Conservation (phyloP, 306 rosid species). For the Alnus rubra region DNA sequence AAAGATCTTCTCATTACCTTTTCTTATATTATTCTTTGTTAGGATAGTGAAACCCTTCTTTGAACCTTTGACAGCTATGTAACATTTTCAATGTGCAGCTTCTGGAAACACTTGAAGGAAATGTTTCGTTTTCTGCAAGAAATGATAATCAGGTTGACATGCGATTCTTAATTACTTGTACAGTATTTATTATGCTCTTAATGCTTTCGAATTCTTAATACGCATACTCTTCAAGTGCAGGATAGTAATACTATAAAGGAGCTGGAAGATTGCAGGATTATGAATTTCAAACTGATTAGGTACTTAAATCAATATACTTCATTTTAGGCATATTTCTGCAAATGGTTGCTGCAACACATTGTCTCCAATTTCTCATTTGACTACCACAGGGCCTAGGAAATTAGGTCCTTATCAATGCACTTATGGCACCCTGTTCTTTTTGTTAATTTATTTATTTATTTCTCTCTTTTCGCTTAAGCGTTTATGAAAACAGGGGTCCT, state of each 20-base stretch:
- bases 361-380: not conserved
- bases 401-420: not conserved
- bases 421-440: not conserved
- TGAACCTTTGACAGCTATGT: slow-evolving; percentile 31
- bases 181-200: slow-evolving; percentile 21
- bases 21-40: slow-evolving; percentile 11
- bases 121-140: slow-evolving; percentile 35
- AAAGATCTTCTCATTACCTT: slow-evolving; percentile 5
- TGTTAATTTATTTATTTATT: not conserved
- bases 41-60: not conserved
- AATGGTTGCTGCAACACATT: not conserved
- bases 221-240: slow-evolving; percentile 43
- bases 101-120: slow-evolving; percentile 51
- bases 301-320: slow-evolving; percentile 16
- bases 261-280: slow-evolving; percentile 59
- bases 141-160: slow-evolving; percentile 54
- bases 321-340: not conserved
- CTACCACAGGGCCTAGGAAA: slow-evolving; percentile 6
- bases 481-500: not conserved
- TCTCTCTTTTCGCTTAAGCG: not conserved
- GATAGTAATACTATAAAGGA: slow-evolving; percentile 45
- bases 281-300: slow-evolving; percentile 71
- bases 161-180: slow-evolving; percentile 19
- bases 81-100: slow-evolving; percentile 48
- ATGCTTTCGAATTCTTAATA: slow-evolving; percentile 27